Evolutionary conservation across 768 basidiomycete genomes (phyloP).

Genomic region (Rhodotorula graminis): DNA sequence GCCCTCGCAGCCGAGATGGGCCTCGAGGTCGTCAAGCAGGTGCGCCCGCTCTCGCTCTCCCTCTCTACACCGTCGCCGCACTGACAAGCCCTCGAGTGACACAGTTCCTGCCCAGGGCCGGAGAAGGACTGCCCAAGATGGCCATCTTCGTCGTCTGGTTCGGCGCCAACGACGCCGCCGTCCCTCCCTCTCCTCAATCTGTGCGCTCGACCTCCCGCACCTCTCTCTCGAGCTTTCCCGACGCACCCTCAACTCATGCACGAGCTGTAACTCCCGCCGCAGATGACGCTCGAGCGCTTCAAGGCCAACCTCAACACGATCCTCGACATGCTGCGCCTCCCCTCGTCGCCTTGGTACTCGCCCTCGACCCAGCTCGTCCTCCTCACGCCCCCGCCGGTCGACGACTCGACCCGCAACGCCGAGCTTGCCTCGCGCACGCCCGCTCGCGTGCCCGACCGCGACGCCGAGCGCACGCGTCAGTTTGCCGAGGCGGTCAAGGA

Average conservation of each 20-base stretch:
- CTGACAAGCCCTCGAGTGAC: too few species aligned
- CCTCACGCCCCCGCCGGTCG: slow-evolving; percentile 37
- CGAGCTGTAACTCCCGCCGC: neutral
- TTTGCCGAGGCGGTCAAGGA: slow-evolving; percentile 33
- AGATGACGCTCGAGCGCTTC: slow-evolving; percentile 34
- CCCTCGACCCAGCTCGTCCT: slow-evolving; percentile 26
- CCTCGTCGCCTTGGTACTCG: slow-evolving; percentile 27
- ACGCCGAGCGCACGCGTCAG: slow-evolving; percentile 20
- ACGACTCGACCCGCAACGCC: slow-evolving; percentile 15
- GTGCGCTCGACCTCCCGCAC: slow-evolving; percentile 2
- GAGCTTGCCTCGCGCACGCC: slow-evolving; percentile 28
- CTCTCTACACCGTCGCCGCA: too few species aligned
- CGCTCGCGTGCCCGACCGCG: slow-evolving; percentile 26
- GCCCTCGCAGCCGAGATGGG: slow-evolving; percentile 20
- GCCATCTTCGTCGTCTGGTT: slow-evolving; percentile 33
- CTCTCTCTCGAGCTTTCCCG: too few species aligned
- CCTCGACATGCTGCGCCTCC: slow-evolving; percentile 24
- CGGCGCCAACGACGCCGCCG: slow-evolving; percentile 38
- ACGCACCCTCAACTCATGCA: too few species aligned
- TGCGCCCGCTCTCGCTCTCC: neutral
- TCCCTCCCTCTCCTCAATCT: slow-evolving; percentile 17
- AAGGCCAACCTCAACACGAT: slow-evolving; percentile 33
- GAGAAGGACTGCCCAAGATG: slow-evolving; percentile 14
- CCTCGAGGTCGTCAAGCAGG: slow-evolving; percentile 24
- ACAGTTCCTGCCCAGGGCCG: slow-evolving; percentile 27